Evolutionary conservation across 805 yeast genomes (phyloP).

Genomic region (Myxozyma monticola): DNA sequence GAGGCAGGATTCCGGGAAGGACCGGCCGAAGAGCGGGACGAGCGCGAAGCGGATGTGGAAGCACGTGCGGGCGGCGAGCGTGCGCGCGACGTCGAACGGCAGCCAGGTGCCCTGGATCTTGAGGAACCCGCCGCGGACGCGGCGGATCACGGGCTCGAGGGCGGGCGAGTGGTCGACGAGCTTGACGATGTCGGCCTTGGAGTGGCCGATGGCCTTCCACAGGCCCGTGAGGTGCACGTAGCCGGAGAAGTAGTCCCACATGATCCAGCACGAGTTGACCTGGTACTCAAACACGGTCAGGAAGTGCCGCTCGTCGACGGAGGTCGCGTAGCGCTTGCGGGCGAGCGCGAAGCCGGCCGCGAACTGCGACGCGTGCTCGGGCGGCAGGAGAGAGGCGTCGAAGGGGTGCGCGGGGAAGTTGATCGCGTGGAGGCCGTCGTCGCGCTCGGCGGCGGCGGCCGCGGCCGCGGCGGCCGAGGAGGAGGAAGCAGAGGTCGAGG

Average conservation of each 20-base stretch:
- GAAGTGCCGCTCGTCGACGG: constrained; percentile 60
- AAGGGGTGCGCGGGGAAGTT: constrained; percentile 25
- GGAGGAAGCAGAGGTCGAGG: constrained; percentile 1
- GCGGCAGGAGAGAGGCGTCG: constrained; percentile 23
- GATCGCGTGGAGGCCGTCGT: constrained; percentile 17
- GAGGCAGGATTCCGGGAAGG: constrained; percentile 62
- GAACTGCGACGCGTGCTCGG: constrained; percentile 28
- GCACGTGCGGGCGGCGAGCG: constrained; percentile 72
- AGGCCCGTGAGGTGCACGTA: constrained; percentile 84
- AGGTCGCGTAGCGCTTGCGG: constrained; percentile 63
- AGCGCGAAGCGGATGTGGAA: constrained; percentile 72
- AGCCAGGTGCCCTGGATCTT: constrained; percentile 96
- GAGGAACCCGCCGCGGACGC: constrained; percentile 87
- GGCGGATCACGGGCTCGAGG: constrained; percentile 59
- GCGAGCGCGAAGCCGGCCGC: constrained; percentile 13
- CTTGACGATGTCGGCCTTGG: constrained; percentile 75
- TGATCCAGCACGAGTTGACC: constrained; percentile 68
- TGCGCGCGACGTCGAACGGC: constrained; percentile 65
- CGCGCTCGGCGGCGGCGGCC: constrained; percentile 7
- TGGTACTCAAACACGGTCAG: constrained; percentile 63
- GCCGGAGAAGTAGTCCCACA: constrained; percentile 85
- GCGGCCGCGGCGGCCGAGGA: neutral
- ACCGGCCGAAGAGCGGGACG: constrained; percentile 75
- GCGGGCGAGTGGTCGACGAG: constrained; percentile 64
- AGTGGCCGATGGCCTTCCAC: constrained; percentile 73